Percentiles rank a stretch among this genome's conserved stretches.
These are phyloP conservation scores for Microbotryomycetes sp. DNA, from an alignment of 1,284 basidiomycete genomes.

Conservation along the genomic window DNA sequence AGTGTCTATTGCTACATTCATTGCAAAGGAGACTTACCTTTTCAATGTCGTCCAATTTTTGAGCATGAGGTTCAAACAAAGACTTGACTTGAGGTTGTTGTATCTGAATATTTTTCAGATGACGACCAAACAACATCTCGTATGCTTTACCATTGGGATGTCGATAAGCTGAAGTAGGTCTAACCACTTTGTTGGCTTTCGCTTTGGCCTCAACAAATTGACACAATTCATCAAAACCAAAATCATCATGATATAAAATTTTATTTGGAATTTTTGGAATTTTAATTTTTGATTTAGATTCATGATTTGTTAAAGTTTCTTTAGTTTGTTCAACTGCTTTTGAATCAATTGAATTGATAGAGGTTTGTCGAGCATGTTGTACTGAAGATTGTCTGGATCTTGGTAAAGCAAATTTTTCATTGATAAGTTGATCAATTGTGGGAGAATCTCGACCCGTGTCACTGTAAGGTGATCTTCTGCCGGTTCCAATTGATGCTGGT, in stretches of 20 bases:
- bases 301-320: slow-evolving; percentile 40
- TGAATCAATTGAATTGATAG: slow-evolving; percentile 26
- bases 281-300: slow-evolving; percentile 36
- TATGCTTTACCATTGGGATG: slow-evolving; percentile 47
- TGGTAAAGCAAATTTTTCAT: slow-evolving; percentile 2
- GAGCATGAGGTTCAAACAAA: slow-evolving; percentile 62
- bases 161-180: slow-evolving; percentile 44
- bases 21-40: slow-evolving; percentile 51
- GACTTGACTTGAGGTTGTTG: slow-evolving; percentile 67
- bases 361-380: slow-evolving; percentile 24
- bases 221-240: slow-evolving; percentile 74
- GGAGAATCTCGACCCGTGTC: slow-evolving; percentile 29
- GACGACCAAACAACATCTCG: slow-evolving; percentile 61
- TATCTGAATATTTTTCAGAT: slow-evolving; percentile 25
- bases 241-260: slow-evolving; percentile 66
- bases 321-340: slow-evolving; percentile 36
- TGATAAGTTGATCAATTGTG: slow-evolving; percentile 27
- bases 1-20: too few relatives aligned
- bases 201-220: slow-evolving; percentile 68
- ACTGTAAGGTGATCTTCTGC: slow-evolving; percentile 15
- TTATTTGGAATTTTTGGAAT: slow-evolving; percentile 43
- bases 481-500: slow-evolving; percentile 13
- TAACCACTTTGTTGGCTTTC: slow-evolving; percentile 38
- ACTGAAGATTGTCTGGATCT: slow-evolving; percentile 5
- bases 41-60: slow-evolving; percentile 71